Evolutionary conservation across 2,329 filamentous ascomycete genomes (phyloP).

Genomic region (Daldinia sp.): DNA sequence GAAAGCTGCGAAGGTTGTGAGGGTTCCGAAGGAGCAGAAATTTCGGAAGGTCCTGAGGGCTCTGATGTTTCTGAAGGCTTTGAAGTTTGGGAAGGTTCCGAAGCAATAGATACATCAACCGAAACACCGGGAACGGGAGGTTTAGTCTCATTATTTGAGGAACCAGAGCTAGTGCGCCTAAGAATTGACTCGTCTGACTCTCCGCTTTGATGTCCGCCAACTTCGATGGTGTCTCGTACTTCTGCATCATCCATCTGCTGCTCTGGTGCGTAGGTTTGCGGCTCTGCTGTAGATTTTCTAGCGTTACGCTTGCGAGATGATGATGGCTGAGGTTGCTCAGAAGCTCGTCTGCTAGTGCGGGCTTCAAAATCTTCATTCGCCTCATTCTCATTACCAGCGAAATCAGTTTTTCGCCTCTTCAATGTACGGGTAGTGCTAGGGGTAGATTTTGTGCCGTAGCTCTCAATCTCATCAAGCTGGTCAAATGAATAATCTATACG

Average conservation of each 20-base stretch:
- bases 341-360: slow-evolving; percentile 44
- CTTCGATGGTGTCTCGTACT: slow-evolving; percentile 66
- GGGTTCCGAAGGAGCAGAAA: slow-evolving; percentile 9
- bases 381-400: slow-evolving; percentile 37
- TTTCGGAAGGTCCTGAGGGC: neutral
- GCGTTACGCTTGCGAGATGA: slow-evolving; percentile 40
- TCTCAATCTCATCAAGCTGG: slow-evolving; percentile 58
- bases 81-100: slow-evolving; percentile 17
- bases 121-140: slow-evolving; percentile 19
- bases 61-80: neutral
- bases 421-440: slow-evolving; percentile 40
- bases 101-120: slow-evolving; percentile 8
- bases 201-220: slow-evolving; percentile 54
- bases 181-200: slow-evolving; percentile 47
- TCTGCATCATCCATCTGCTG: slow-evolving; percentile 54
- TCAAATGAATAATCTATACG: slow-evolving; percentile 66
- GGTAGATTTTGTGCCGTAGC: slow-evolving; percentile 39
- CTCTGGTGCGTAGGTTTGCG: slow-evolving; percentile 37
- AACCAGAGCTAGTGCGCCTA: slow-evolving; percentile 43
- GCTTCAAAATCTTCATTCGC: slow-evolving; percentile 39
- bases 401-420: slow-evolving; percentile 46
- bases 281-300: slow-evolving; percentile 46
- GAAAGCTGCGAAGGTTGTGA: neutral
- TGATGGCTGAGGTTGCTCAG: slow-evolving; percentile 44
- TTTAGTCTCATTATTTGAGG: slow-evolving; percentile 40